Base-by-base conservation (phyloP, 805 yeast species). In the Naumovozyma dairenensis region DNA sequence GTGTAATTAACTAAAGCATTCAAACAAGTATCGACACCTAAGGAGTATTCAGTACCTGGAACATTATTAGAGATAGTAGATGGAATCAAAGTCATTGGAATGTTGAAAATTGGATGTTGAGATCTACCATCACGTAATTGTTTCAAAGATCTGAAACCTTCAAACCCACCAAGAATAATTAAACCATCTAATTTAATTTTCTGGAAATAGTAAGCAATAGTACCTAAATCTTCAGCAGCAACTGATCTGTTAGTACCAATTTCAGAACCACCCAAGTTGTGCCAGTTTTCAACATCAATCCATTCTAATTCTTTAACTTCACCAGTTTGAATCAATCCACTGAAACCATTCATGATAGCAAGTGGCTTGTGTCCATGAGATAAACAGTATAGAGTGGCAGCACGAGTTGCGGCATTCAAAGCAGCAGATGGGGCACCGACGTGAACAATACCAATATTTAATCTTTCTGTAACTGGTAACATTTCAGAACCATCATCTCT, bases 391-490 rank as follows among this genome's bases (percentile, higher is more conserved):
- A 82, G 65, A 5, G 93, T 86, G 46, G 87, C 86, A n/a, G 96
- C 83, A 44, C 87, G 72, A 8, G 86, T 76, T 3, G 95, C 96
- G 40, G 92, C 75, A 55, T 92, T 92, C 77, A 92, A 71, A 30
- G 95, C 96, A 33, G 94, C 95, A 9, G 97, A 89, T 16, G 98
- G 96, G 1, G 98, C 98, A 47, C 98, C 98, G 29, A 89, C 82
- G 52, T 86, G 83, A 34, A 92, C 71, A 41, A 92, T 78, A 35
- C 92, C 98, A 46, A 87, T 72, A 48, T 75, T 80, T 47, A 79
- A 67, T 39, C 79, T 66, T 51, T 80, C 64, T 16, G 64, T 71
- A 14, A 59, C 68, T 6, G 92, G 85, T 44, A 80, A 62, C 4
- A 65, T 42, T 33, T 74, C 73, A 22, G 72, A 66, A 35, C 72